phyloP scores from a whole-genome alignment of 2,329 filamentous ascomycete genomes.

The Diaporthe batatas region DNA sequence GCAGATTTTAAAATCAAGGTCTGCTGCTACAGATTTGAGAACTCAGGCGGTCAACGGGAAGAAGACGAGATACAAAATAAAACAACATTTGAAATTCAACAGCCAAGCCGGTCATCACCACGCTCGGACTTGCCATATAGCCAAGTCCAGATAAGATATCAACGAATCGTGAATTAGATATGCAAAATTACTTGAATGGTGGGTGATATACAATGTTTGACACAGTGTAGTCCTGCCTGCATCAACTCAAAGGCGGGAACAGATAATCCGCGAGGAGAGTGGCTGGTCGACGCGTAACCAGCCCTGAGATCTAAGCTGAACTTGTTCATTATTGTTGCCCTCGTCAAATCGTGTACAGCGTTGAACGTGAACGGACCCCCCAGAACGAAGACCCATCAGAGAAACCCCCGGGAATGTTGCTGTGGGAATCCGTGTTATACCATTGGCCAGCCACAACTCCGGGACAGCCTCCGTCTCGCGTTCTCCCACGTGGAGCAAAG shows the following conservation, averaged over 20 bases:
- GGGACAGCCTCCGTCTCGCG: not conserved
- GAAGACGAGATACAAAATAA: too few relatives aligned
- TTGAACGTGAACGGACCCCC: not conserved
- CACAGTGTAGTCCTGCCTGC: not conserved
- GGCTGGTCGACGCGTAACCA: not conserved
- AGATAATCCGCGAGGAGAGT: not conserved
- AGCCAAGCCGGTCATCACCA: too few relatives aligned
- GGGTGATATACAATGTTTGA: too few relatives aligned
- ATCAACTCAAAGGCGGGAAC: too few relatives aligned
- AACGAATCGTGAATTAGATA: too few relatives aligned
- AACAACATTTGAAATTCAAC: too few relatives aligned
- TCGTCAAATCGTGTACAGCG: not conserved
- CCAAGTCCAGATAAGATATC: too few relatives aligned
- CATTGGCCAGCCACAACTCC: constrained; percentile 14
- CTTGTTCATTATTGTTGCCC: not conserved
- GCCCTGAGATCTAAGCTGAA: not conserved
- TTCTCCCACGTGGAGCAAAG: not conserved
- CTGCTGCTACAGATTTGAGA: too few relatives aligned
- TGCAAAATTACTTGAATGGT: too few relatives aligned
- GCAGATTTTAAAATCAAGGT: too few relatives aligned
- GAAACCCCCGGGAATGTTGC: not conserved
- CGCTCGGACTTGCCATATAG: too few relatives aligned
- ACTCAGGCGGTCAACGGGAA: too few relatives aligned
- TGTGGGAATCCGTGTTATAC: constrained; percentile 7
- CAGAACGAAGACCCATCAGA: not conserved